phyloP scores from a whole-genome alignment of 148 eudicot genomes.

The Chenopodium album region DNA sequence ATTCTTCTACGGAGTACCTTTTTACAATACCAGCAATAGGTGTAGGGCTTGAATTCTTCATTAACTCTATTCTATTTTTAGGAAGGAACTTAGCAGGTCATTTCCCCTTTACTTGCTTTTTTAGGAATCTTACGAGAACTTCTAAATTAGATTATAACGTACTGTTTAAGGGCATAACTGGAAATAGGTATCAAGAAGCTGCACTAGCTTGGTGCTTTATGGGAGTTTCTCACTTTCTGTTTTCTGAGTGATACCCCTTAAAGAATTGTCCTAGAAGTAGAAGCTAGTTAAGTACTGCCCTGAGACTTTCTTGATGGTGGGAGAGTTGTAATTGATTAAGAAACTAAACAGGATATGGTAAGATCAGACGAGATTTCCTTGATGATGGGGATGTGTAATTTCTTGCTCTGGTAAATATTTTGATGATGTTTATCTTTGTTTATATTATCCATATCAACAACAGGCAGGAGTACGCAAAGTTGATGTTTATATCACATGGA shows the following conservation, averaged over 20 bases:
- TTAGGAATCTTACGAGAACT: background rate
- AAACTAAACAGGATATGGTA: background rate
- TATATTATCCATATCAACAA: background rate
- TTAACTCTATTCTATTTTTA: background rate
- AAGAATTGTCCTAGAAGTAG: background rate
- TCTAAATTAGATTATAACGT: background rate
- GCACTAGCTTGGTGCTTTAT: background rate
- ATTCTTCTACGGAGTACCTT: too few relatives aligned
- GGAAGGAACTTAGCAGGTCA: background rate
- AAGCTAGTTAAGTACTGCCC: background rate
- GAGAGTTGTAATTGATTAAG: background rate
- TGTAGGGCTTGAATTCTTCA: background rate
- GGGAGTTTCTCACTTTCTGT: background rate
- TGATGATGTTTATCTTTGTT: background rate
- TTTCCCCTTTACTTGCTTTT: background rate
- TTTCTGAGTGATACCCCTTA: background rate
- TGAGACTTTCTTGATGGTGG: background rate
- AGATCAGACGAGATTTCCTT: constrained; percentile 4
- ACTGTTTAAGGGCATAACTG: background rate
- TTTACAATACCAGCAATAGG: background rate
- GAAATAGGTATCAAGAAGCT: background rate
- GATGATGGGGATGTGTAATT: background rate
- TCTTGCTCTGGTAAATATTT: background rate
- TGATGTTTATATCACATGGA: constrained; percentile 24
- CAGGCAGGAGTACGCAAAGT: constrained; percentile 17